Percentiles rank a stretch among this genome's conserved stretches.
These are phyloP conservation scores for Aspergillus olivimuriae DNA, from an alignment of 495 filamentous ascomycete species.

Conservation along the genomic window DNA sequence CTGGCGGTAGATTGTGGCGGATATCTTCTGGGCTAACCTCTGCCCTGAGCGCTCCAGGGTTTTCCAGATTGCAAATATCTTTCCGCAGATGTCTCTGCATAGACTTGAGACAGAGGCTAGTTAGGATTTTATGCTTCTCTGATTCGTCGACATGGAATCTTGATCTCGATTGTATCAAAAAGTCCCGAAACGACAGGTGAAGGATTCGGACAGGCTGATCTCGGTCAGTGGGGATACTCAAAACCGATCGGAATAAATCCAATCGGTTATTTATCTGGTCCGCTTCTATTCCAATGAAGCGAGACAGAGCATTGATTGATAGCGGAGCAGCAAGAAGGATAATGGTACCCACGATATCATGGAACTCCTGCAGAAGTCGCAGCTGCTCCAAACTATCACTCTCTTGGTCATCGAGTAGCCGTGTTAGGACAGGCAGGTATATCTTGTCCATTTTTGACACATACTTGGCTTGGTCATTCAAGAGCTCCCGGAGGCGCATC, in stretches of 20 bases:
- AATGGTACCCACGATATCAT: constrained; percentile 18
- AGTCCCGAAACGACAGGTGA: constrained; percentile 22
- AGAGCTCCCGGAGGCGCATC: constrained; percentile 15
- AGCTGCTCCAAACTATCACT: constrained; percentile 4
- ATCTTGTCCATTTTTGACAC: constrained; percentile 16
- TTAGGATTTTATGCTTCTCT: background rate
- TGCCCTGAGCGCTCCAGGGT: constrained; percentile 12
- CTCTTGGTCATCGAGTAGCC: constrained; percentile 7
- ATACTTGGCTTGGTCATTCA: constrained; percentile 6
- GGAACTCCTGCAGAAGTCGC: constrained; percentile 19
- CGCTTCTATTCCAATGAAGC: constrained; percentile 4
- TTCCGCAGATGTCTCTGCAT: constrained; percentile 21
- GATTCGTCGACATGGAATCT: constrained; percentile 21
- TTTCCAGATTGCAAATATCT: constrained; percentile 32
- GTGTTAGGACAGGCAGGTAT: constrained; percentile 18
- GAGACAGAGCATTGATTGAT: constrained; percentile 12
- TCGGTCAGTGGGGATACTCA: constrained; percentile 20
- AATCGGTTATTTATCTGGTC: constrained; percentile 1
- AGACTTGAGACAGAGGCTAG: constrained; percentile 17
- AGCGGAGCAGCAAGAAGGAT: constrained; percentile 21
- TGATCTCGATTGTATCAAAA: constrained; percentile 8
- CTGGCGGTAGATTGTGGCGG: constrained; percentile 14
- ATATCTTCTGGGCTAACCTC: constrained; percentile 18
- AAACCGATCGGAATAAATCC: constrained; percentile 17
- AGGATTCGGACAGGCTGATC: constrained; percentile 9